Base-by-base conservation (phyloP, 305 asterid genomes). In the Solanum hybrid region DNA sequence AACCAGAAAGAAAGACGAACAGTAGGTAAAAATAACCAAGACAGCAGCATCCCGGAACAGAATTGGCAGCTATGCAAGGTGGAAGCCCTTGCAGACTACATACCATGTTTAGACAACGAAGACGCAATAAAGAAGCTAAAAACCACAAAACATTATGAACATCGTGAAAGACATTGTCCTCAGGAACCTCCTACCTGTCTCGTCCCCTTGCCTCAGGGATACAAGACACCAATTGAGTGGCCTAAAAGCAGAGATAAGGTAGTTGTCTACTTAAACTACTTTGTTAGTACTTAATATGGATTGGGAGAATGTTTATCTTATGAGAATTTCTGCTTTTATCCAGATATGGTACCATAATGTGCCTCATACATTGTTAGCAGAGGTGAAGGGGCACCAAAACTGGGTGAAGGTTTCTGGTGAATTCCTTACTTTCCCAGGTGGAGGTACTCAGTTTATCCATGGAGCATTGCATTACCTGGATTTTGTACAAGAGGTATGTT, bases 181-280 rank as follows among this genome's bases (percentile, higher is more conserved):
- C 94, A 94, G 87, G 93, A 94, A 33, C 91, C 97, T 87, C 97
- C 98, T 0, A 91, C 95, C 64, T 97, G 98, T 92, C 94, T 97
- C 89, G 98, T 96, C 86, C 95, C 95, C 11, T 61, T 93, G 90
- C 98, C 98, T 4, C 86, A 90, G n/a, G 99, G 98, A 73, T 96
- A 96, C 94, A 95, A 95, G 92, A 93, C 64, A 51, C 92, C 97
- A 46, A 92, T 95, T 10, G 94, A 93, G 57, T 97, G 98, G 99
- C 97, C 99, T 83, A 93, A 93, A 88, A 95, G 99, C 93, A 96
- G 99, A 92, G 96, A 97, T 42, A 97, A 97, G 96, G 99, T 95
- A 91, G 37, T 83, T 86, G 75, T 35, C 42, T 11, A 20, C 33
- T 51, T 57, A 10, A 51, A 46, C 69, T 26, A 42, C 71, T 29